A percentile compares a stretch with the other conserved stretches of the same genome.
These are phyloP conservation scores for Annulohypoxylon bovei DNA, from an alignment of 495 filamentous ascomycete genomes.

Conservation along the genomic window DNA sequence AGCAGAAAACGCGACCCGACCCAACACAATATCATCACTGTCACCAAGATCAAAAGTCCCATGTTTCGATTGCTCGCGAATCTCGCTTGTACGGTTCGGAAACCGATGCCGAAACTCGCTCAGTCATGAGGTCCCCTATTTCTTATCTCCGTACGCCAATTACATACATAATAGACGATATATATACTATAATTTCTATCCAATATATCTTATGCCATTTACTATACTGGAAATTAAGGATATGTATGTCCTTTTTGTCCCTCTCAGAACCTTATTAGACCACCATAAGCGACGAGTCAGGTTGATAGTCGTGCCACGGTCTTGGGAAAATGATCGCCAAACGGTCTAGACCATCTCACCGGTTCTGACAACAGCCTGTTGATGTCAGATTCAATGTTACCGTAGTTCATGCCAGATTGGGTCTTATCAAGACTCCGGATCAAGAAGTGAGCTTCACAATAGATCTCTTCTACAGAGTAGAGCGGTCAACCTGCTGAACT, in stretches of 20 bases:
- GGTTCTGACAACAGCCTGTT: constrained; percentile 14
- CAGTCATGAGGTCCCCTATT: background rate
- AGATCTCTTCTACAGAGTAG: background rate
- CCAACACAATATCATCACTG: background rate
- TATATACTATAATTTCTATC: background rate
- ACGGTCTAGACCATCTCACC: constrained; percentile 29
- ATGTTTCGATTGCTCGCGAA: background rate
- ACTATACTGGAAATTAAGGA: constrained; percentile 5
- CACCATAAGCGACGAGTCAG: constrained; percentile 7
- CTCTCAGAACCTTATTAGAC: constrained; percentile 29
- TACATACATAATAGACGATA: too few relatives aligned
- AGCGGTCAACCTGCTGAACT: background rate
- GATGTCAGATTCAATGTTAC: constrained; percentile 24
- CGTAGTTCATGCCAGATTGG: background rate
- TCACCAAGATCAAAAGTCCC: background rate
- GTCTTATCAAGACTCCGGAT: background rate
- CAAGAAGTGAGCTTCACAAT: background rate
- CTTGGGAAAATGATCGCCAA: constrained; percentile 25
- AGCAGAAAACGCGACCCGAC: constrained; percentile 1
- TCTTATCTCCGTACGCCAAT: background rate
- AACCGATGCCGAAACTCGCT: constrained; percentile 10
- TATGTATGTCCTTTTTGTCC: constrained; percentile 32
- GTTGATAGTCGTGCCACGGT: constrained; percentile 17
- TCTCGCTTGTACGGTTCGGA: constrained; percentile 12
- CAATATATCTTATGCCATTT: background rate